Base-by-base conservation (phyloP, 1,139 yeast genomes). In the Suhomyces guaymorum region DNA sequence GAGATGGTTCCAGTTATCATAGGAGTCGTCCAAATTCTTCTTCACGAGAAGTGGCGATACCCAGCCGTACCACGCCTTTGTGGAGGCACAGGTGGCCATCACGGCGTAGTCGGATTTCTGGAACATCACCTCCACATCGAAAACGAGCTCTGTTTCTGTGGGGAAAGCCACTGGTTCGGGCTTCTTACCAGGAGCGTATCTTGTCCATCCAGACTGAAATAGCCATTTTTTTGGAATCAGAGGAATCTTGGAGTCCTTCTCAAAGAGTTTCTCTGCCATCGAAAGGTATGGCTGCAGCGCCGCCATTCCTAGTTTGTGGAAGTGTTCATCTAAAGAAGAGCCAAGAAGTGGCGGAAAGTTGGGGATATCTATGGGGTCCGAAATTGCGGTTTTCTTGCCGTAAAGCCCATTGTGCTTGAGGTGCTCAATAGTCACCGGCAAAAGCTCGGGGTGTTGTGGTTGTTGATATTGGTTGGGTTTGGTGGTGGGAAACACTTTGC, bases 1-100 rank as follows among this genome's bases (percentile, higher is more conserved):
- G 37, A 94, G 62, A 49, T 89, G 95, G 26, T 77, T 66, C 50
- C 67, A 72, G 28, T 81, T 70, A 5, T 56, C 46, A 15, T 57
- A 51, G 1, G 54, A 40, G 40, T 44, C 37, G 24, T 75, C 80
- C 1, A 73, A 31, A 7, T 49, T 41, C 15, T 52, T 47, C n/a
- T 54, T 77, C 2, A 81, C 68, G 12, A 92, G 59, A 55, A 75
- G 79, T 0, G 98, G 98, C 0, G 96, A 88, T 1, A 88, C 81
- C 99, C 99, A 94, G 0, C 82, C 82, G 55, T 90, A 94, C 96
- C 97, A 89, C 0, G 97, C 96, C 13, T 73, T 65, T 0, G 71
- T 55, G 0, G 96, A 79, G 1, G 75, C 82, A 7, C 97, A 95
- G 0, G 88, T 78, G 2, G 96, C 96, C 59, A 94, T 55, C 0